Evolutionary conservation across 495 filamentous ascomycete genomes (phyloP).

Genomic region (Aspergillus wentii): DNA sequence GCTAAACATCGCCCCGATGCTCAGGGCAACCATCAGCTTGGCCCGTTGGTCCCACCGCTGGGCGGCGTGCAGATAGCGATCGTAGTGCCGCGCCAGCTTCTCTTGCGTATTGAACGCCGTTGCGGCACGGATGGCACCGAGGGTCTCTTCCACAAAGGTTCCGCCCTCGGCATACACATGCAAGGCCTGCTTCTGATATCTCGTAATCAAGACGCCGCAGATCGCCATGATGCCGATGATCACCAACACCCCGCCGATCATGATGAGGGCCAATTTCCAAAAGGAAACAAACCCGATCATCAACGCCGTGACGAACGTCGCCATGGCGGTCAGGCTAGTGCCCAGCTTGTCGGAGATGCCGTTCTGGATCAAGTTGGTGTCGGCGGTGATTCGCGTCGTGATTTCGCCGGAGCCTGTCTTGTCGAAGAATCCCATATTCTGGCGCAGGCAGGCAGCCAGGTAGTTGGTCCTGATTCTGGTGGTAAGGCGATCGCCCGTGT

Average conservation of each 20-base stretch:
- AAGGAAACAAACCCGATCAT: slow-evolving; percentile 81
- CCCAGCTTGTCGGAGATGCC: slow-evolving; percentile 84
- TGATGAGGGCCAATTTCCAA: slow-evolving; percentile 80
- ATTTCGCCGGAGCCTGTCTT: slow-evolving; percentile 88
- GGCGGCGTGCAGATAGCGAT: slow-evolving; percentile 62
- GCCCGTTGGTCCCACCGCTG: slow-evolving; percentile 71
- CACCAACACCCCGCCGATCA: slow-evolving; percentile 66
- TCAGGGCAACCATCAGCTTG: slow-evolving; percentile 61
- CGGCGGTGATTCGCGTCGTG: slow-evolving; percentile 84
- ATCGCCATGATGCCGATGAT: slow-evolving; percentile 70
- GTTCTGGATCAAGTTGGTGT: slow-evolving; percentile 84
- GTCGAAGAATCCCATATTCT: slow-evolving; percentile 92
- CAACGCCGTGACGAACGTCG: slow-evolving; percentile 84
- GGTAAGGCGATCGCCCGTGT: slow-evolving; percentile 83
- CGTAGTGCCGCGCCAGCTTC: slow-evolving; percentile 78
- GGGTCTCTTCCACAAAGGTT: slow-evolving; percentile 89
- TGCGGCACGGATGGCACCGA: slow-evolving; percentile 86
- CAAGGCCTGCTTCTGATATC: too few species aligned
- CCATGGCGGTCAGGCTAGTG: slow-evolving; percentile 65
- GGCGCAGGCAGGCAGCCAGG: slow-evolving; percentile 73
- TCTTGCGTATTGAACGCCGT: slow-evolving; percentile 88
- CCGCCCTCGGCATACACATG: too few species aligned
- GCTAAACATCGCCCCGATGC: slow-evolving; percentile 77
- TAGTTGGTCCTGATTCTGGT: slow-evolving; percentile 81
- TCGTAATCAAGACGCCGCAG: too few species aligned